A percentile compares a stretch with the other conserved stretches of the same genome.
phyloP scores from a whole-genome alignment of 2,329 filamentous ascomycete genomes.

The Neopestalotiopsis clavispora region DNA sequence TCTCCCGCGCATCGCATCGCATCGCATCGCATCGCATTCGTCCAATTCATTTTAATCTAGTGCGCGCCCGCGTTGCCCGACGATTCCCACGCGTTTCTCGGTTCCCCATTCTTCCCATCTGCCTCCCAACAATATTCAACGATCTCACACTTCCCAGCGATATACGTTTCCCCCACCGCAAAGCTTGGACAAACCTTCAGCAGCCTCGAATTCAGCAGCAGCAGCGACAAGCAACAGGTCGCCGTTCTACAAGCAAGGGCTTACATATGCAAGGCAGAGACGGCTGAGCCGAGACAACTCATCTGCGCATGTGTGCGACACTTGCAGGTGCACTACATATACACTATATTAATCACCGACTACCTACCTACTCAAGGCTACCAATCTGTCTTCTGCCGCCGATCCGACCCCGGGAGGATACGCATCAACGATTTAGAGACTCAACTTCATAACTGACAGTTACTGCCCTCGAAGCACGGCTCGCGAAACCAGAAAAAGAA shows the following conservation, averaged over 20 bases:
- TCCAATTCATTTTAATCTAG: conserved; percentile 11
- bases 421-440: neutral
- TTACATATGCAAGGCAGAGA: conserved; percentile 1
- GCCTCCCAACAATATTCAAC: neutral
- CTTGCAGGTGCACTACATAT: neutral
- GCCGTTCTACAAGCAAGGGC: neutral
- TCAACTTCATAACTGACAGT: neutral
- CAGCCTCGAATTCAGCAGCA: neutral
- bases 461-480: neutral
- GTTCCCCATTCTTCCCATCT: neutral
- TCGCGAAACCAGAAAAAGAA: no score
- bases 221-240: neutral
- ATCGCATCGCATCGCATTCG: conserved; percentile 6
- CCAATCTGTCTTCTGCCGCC: neutral
- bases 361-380: no score
- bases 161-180: neutral
- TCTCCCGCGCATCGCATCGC: neutral
- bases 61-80: conserved; percentile 12
- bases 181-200: conserved; percentile 1
- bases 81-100: neutral
- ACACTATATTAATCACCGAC: no score
- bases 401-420: neutral
- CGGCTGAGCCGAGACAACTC: conserved; percentile 8
- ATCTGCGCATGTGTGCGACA: neutral
- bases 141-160: conserved; percentile 2